Percentiles rank a stretch among this genome's conserved stretches.
These are phyloP conservation scores for Thermomyces lanuginosus DNA, from an alignment of 2,329 filamentous ascomycete genomes.

Conservation along the genomic window DNA sequence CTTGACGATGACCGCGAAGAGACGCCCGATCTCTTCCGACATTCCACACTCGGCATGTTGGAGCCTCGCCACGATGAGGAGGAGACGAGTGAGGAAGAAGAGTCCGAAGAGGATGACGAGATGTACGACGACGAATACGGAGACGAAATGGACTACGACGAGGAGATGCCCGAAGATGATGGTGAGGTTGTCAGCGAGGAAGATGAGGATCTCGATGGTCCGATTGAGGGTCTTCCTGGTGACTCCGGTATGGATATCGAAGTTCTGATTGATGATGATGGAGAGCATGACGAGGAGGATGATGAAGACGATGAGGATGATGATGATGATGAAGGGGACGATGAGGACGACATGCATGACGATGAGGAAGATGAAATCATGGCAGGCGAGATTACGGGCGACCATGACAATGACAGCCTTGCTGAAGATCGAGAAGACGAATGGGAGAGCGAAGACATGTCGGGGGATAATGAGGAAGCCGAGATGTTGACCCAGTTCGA, in stretches of 20 bases:
- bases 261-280: constrained; percentile 65
- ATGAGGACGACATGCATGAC: constrained; percentile 43
- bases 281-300: constrained; percentile 44
- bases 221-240: constrained; percentile 46
- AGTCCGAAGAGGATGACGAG: constrained; percentile 63
- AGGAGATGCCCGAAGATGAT: constrained; percentile 61
- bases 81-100: constrained; percentile 58
- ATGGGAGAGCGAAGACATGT: constrained; percentile 35
- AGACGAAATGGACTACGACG: constrained; percentile 85
- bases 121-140: constrained; percentile 86
- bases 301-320: constrained; percentile 45
- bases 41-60: constrained; percentile 88
- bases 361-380: constrained; percentile 33
- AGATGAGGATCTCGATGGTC: constrained; percentile 62
- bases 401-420: constrained; percentile 37
- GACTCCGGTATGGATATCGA: constrained; percentile 58
- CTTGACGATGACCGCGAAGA: constrained; percentile 76
- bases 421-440: constrained; percentile 32
- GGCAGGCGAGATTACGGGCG: constrained; percentile 38
- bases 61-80: constrained; percentile 70
- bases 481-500: constrained; percentile 30
- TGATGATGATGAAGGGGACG: constrained; percentile 41
- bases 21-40: constrained; percentile 91
- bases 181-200: constrained; percentile 83
- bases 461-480: constrained; percentile 30